Evolutionary conservation across 2,329 filamentous ascomycete species (phyloP).

Genomic region (Fusarium nygamai): DNA sequence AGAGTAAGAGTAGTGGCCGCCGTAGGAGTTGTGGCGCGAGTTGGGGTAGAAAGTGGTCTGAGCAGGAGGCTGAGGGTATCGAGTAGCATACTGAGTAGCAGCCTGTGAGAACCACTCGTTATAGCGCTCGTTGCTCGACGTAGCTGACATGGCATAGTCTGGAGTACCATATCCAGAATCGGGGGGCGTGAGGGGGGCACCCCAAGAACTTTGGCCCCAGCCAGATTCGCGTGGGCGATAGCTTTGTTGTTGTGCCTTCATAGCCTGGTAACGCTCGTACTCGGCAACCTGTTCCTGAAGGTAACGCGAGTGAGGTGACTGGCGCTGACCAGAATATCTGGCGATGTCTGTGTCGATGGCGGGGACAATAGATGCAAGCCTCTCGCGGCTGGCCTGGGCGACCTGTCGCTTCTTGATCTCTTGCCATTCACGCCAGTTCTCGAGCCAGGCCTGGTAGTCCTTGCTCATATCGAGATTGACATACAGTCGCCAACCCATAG

Average conservation of each 20-base stretch:
- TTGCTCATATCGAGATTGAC: conserved; percentile 83
- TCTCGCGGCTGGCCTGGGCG: conserved; percentile 60
- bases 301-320: conserved; percentile 56
- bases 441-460: conserved; percentile 72
- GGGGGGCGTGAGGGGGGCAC: conserved; percentile 65
- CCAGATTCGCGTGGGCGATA: conserved; percentile 58
- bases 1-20: conserved; percentile 57
- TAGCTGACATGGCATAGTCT: conserved; percentile 65
- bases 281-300: conserved; percentile 66
- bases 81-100: conserved; percentile 54
- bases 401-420: conserved; percentile 64
- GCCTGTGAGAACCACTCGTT: conserved; percentile 66
- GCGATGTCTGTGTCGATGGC: conserved; percentile 57
- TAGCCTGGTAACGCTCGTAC: conserved; percentile 59
- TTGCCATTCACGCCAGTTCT: conserved; percentile 68
- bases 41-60: conserved; percentile 54
- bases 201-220: conserved; percentile 58
- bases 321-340: conserved; percentile 50
- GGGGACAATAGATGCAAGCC: conserved; percentile 59
- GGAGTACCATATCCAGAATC: conserved; percentile 71
- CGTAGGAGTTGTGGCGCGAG: conserved; percentile 54
- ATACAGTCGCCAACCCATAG: conserved; percentile 86
- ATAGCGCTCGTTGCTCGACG: conserved; percentile 64
- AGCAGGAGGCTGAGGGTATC: conserved; percentile 55
- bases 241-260: conserved; percentile 53